A percentile compares a stretch with the other conserved stretches of the same genome.
phyloP scores from a whole-genome alignment of 2,329 filamentous ascomycete genomes.

The Hypoxylon sp. region DNA sequence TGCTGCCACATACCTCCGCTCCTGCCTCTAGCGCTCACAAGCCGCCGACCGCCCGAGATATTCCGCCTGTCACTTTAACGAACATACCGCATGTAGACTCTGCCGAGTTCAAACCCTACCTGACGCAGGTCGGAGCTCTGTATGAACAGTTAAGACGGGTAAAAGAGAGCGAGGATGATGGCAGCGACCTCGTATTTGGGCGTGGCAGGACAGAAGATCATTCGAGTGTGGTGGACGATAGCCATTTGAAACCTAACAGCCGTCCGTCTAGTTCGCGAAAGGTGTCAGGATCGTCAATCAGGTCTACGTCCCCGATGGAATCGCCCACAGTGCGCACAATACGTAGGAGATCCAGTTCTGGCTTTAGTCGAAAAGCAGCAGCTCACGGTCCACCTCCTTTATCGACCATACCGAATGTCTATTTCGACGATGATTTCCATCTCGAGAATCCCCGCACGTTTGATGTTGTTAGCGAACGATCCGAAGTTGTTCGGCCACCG shows the following conservation, averaged over 20 bases:
- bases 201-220: conserved; percentile 63
- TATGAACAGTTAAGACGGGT: conserved; percentile 91
- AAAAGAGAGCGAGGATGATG: conserved; percentile 81
- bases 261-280: conserved; percentile 59
- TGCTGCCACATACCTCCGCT: conserved; percentile 82
- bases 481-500: conserved; percentile 87
- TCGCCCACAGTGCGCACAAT: conserved; percentile 56
- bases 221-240: conserved; percentile 56
- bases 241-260: conserved; percentile 63
- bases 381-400: conserved; percentile 83
- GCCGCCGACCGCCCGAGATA: conserved; percentile 87
- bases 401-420: conserved; percentile 91
- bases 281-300: conserved; percentile 62
- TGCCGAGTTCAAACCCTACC: conserved; percentile 85
- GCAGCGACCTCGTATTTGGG: conserved; percentile 58
- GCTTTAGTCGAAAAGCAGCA: conserved; percentile 69
- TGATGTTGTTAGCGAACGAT: conserved; percentile 95
- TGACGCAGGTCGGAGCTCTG: conserved; percentile 85
- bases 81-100: conserved; percentile 87
- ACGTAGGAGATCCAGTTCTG: conserved; percentile 61
- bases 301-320: conserved; percentile 67
- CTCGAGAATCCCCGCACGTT: conserved; percentile 97
- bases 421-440: conserved; percentile 95
- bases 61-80: conserved; percentile 91
- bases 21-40: conserved; percentile 80